Evolutionary conservation across 1,139 yeast species (phyloP), one percentile per base, ranked within the genome.

Genomic region (Hyphopichia wangnamkhiaoensis): DNA sequence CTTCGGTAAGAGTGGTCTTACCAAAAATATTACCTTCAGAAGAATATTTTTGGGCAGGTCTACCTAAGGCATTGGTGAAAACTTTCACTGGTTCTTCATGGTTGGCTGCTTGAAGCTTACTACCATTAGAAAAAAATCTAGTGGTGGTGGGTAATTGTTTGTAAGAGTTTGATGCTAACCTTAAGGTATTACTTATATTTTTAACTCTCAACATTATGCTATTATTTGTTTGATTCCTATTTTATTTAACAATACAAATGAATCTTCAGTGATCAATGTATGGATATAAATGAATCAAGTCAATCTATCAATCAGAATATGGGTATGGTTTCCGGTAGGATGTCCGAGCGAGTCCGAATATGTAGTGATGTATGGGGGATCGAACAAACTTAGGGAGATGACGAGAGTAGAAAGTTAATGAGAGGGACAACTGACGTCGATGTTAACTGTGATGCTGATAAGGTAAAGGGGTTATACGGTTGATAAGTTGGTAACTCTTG

Each of bases 1-100:
- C 70, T 50, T 71, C 76, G 27, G 74, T 58, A 49, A 72, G 71
- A 12, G 75, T 68, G 41, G 75, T 69, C 53, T 70, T 62, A 46
- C 68, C 69, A 42, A 68, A 59, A 13, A 63, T 54, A 14, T 61
- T 59, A 38, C 61, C 60, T 33, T 64, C 69, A 34, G 52, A 47
- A n/a, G 71, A 53, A 47, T 59, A 61, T 46, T 63, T 59, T 49
- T 63, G 66, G 34, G 68, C 67, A 28, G 60, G 63, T 41, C 49
- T 53, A 35, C 75, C 75, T 54, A 70, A 40, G 27, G 76, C 69
- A 46, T 59, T 65, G 33, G 56, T 55, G 49, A 58, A 66, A 7
- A 65, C 65, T 46, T 60, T 60, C 33, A 52, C 49, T 37, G 53
- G 47, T 9, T 53, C 61, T 37, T 53, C 47, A 7, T 43, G 41